Conservation (phyloP, 106 monocot species). For the Dendrobium officinale region DNA sequence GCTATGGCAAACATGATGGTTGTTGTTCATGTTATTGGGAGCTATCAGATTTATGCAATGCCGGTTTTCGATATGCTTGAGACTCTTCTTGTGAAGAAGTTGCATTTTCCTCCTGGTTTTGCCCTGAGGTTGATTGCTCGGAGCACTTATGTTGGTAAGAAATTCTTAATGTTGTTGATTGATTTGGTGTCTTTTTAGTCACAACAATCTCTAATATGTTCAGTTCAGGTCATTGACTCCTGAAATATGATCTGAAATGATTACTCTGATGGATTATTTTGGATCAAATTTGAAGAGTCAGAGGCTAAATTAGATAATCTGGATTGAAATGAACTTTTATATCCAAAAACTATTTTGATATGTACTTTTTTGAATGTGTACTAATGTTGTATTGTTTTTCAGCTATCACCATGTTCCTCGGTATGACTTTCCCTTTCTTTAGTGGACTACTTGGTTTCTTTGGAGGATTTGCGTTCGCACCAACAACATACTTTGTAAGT, state of each 20-base stretch:
- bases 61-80: slow-evolving; percentile 49
- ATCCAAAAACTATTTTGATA: no score
- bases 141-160: slow-evolving; percentile 31
- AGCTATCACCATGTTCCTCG: slow-evolving; percentile 49
- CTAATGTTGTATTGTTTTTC: background rate
- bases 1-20: slow-evolving; percentile 49
- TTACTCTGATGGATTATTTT: background rate
- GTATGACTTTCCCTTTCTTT: slow-evolving; percentile 51
- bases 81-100: slow-evolving; percentile 36
- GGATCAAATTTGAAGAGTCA: no score
- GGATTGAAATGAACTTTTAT: no score
- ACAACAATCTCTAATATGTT: no score
- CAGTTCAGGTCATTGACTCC: no score
- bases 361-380: no score
- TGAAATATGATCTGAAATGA: background rate
- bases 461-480: slow-evolving; percentile 55
- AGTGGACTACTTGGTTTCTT: slow-evolving; percentile 58
- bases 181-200: background rate
- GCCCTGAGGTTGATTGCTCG: slow-evolving; percentile 30
- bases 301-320: no score
- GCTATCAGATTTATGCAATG: slow-evolving; percentile 41
- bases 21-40: slow-evolving; percentile 52
- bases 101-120: slow-evolving; percentile 24
- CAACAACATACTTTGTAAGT: slow-evolving; percentile 56
- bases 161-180: no score